Evolutionary conservation across 441 rosid genomes (phyloP).

Genomic region (Erysimum pusillum): DNA sequence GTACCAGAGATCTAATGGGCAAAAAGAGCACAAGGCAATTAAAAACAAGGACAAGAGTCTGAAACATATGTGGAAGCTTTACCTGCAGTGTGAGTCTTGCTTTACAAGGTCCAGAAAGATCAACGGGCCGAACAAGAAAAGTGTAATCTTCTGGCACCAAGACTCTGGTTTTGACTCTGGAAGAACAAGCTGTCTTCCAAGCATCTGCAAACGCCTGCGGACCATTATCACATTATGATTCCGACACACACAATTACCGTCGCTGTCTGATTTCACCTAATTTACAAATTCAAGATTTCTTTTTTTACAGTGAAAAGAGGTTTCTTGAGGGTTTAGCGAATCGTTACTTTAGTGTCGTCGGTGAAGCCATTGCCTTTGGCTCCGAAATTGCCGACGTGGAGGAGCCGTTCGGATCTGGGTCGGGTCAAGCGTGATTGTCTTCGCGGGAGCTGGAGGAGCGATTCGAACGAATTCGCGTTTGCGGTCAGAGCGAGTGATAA

Average conservation of each 20-base stretch:
- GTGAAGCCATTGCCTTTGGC: slow-evolving; percentile 76
- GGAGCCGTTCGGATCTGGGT: slow-evolving; percentile 63
- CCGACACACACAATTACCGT: slow-evolving; percentile 32
- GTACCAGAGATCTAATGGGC: slow-evolving; percentile 72
- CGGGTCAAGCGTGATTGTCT: slow-evolving; percentile 49
- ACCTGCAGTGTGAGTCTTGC: slow-evolving; percentile 79
- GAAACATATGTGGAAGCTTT: slow-evolving; percentile 25
- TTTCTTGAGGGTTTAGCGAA: background rate
- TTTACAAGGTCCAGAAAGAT: slow-evolving; percentile 81
- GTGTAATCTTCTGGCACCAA: slow-evolving; percentile 64
- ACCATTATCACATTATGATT: slow-evolving; percentile 17
- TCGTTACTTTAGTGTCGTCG: slow-evolving; percentile 75
- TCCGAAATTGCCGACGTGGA: slow-evolving; percentile 68
- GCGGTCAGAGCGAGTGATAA: slow-evolving; percentile 45
- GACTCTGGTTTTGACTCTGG: slow-evolving; percentile 55
- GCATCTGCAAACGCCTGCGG: slow-evolving; percentile 72
- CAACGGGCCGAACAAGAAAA: slow-evolving; percentile 69
- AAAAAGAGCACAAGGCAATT: slow-evolving; percentile 23
- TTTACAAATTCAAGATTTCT: slow-evolving; percentile 14
- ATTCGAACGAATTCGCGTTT: slow-evolving; percentile 55
- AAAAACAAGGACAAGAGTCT: slow-evolving; percentile 5
- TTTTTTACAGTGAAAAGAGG: background rate
- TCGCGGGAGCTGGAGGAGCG: slow-evolving; percentile 67
- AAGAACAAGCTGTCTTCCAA: slow-evolving; percentile 86
- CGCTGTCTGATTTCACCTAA: slow-evolving; percentile 18